Evolutionary conservation across 306 rosid species (phyloP).

Genomic region (Hippophae rhamnoides): DNA sequence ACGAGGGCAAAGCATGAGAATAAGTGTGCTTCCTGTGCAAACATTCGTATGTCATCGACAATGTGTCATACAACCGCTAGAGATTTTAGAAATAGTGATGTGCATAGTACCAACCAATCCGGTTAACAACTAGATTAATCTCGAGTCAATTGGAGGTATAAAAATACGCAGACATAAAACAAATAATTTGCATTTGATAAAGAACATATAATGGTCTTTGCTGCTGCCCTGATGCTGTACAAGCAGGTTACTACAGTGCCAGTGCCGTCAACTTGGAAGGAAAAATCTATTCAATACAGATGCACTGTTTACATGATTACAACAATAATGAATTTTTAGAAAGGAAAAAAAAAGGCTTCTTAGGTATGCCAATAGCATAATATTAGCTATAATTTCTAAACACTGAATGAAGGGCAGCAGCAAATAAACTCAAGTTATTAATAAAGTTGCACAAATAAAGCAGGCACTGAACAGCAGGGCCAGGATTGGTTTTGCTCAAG

Average conservation of each 20-base stretch:
- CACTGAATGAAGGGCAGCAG: conserved; percentile 15
- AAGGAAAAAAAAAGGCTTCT: conserved; percentile 10
- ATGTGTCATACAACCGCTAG: too few species aligned
- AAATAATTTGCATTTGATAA: background rate
- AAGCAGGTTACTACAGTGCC: background rate
- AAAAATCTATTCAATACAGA: conserved; percentile 26
- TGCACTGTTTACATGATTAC: conserved; percentile 19
- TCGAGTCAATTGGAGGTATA: too few species aligned
- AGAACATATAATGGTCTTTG: background rate
- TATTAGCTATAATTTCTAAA: conserved; percentile 17
- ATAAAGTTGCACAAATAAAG: conserved; percentile 27
- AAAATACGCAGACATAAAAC: background rate
- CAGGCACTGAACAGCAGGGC: conserved; percentile 15
- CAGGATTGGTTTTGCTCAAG: conserved; percentile 21
- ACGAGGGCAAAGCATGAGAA: too few species aligned
- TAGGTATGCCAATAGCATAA: conserved; percentile 21
- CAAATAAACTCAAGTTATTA: conserved; percentile 44
- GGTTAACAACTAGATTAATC: too few species aligned
- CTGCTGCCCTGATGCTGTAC: background rate
- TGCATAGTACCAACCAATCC: too few species aligned
- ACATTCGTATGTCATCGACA: too few species aligned
- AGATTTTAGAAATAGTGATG: too few species aligned
- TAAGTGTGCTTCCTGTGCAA: too few species aligned
- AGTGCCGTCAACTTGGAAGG: conserved; percentile 17
- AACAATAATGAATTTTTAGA: background rate